A percentile compares a stretch with the other conserved stretches of the same genome.
These are phyloP conservation scores for Nicotiana knightiana DNA, from an alignment of 257 asterid genomes.

Conservation along the genomic window DNA sequence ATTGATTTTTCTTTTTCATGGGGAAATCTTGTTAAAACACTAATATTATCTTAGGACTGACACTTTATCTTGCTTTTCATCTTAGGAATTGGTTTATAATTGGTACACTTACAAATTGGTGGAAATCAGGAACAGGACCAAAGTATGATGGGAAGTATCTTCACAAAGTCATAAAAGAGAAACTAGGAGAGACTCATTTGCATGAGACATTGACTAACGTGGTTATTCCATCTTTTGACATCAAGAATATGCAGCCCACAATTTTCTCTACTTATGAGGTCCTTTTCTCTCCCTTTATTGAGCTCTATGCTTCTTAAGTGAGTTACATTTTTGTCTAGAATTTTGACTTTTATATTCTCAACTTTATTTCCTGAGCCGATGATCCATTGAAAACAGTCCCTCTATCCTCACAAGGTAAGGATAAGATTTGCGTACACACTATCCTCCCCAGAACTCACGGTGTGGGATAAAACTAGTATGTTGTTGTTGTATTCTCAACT, in stretches of 20 bases:
- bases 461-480: too few species aligned
- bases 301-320: neutral
- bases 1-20: neutral
- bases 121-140: slow-evolving; percentile 42
- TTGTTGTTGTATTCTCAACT: too few species aligned
- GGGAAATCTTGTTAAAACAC: neutral
- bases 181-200: slow-evolving; percentile 29
- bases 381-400: too few species aligned
- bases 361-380: too few species aligned
- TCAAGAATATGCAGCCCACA: slow-evolving; percentile 53
- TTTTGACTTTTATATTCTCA: too few species aligned
- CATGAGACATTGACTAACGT: slow-evolving; percentile 54
- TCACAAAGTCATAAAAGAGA: slow-evolving; percentile 26
- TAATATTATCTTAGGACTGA: neutral
- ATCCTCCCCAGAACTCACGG: too few species aligned
- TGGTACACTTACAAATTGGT: slow-evolving; percentile 12
- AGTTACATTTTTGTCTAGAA: too few species aligned
- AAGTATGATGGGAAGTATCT: slow-evolving; percentile 51
- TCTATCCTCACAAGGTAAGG: too few species aligned
- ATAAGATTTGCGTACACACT: too few species aligned
- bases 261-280: slow-evolving; percentile 54
- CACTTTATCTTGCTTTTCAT: neutral
- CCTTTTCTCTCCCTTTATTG: neutral
- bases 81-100: neutral
- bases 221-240: slow-evolving; percentile 66